phyloP scores from a whole-genome alignment of 2,329 filamentous ascomycete genomes.

The Trichophyton schoenleinii region DNA sequence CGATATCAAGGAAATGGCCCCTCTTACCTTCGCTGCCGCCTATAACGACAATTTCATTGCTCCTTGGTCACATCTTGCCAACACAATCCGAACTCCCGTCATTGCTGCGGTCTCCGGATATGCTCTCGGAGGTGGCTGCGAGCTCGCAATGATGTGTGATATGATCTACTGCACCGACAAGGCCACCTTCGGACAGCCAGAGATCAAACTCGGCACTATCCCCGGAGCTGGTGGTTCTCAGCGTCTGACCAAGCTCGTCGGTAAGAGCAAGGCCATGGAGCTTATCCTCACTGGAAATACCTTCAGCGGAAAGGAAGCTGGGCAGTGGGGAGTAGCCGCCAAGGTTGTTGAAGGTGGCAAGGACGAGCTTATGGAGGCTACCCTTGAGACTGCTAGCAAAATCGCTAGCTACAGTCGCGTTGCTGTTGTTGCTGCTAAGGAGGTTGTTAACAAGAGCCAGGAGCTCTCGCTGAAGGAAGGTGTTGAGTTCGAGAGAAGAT shows the following conservation, averaged over 20 bases:
- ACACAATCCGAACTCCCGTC: slow-evolving; percentile 78
- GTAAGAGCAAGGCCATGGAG: slow-evolving; percentile 83
- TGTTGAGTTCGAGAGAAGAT: slow-evolving; percentile 82
- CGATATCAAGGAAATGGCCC: slow-evolving; percentile 98
- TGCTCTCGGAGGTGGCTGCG: slow-evolving; percentile 87
- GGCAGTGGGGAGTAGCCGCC: slow-evolving; percentile 80
- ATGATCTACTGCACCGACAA: slow-evolving; percentile 76
- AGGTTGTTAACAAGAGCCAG: slow-evolving; percentile 99
- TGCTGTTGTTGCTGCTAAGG: slow-evolving; percentile 81
- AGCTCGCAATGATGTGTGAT: slow-evolving; percentile 95
- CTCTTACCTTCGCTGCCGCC: slow-evolving; percentile 74
- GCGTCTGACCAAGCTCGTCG: slow-evolving; percentile 67
- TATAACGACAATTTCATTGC: slow-evolving; percentile 91
- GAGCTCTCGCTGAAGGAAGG: slow-evolving; percentile 77
- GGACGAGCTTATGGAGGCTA: slow-evolving; percentile 68
- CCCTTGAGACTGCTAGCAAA: slow-evolving; percentile 70
- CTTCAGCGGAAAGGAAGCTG: slow-evolving; percentile 74
- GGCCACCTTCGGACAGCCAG: slow-evolving; percentile 90
- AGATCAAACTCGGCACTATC: slow-evolving; percentile 88
- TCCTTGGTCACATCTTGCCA: slow-evolving; percentile 77
- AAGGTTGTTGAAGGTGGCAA: slow-evolving; percentile 61
- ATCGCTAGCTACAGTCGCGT: slow-evolving; percentile 80
- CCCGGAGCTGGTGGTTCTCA: slow-evolving; percentile 88
- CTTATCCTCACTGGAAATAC: slow-evolving; percentile 74
- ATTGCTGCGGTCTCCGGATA: slow-evolving; percentile 91